Evolutionary conservation across 257 asterid genomes (phyloP).

Genomic region (Scutellaria barbata): DNA sequence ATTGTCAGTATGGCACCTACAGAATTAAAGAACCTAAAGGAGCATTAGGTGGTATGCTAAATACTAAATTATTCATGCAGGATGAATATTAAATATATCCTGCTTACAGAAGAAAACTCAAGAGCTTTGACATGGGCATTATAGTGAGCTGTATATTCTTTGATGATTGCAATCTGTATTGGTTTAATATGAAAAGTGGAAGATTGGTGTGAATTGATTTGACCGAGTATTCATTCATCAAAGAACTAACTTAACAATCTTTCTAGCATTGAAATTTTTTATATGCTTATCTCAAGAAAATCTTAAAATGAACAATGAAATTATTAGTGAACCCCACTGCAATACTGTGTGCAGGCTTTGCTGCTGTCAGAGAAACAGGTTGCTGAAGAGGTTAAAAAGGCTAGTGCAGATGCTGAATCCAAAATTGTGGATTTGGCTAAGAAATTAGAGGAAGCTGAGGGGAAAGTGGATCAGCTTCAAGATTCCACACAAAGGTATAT

Average conservation of each 20-base stretch:
- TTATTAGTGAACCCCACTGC: slow-evolving; percentile 30
- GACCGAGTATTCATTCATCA: slow-evolving; percentile 1
- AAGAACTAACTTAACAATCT: neutral
- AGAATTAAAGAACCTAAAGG: neutral
- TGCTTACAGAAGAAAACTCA: neutral
- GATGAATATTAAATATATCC: neutral
- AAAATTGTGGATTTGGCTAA: slow-evolving; percentile 62
- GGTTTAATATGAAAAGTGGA: neutral
- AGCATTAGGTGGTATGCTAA: neutral
- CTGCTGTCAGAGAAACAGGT: slow-evolving; percentile 72
- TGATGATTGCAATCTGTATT: neutral
- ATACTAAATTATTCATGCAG: neutral
- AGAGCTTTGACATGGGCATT: neutral
- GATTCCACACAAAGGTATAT: slow-evolving; percentile 84
- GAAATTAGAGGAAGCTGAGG: slow-evolving; percentile 73
- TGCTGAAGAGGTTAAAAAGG: slow-evolving; percentile 71
- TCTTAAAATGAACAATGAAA: slow-evolving; percentile 18
- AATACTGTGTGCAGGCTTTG: slow-evolving; percentile 58
- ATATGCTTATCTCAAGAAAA: slow-evolving; percentile 16
- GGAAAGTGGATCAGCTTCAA: slow-evolving; percentile 79
- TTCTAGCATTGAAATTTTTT: neutral
- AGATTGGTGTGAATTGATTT: slow-evolving; percentile 10
- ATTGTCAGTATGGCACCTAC: neutral
- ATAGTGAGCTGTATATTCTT: neutral
- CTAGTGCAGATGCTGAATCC: slow-evolving; percentile 61